Percentiles rank a stretch among this genome's conserved stretches.
Conservation (phyloP, 1,284 basidiomycete genomes). For the Ceratobasidium sp. region DNA sequence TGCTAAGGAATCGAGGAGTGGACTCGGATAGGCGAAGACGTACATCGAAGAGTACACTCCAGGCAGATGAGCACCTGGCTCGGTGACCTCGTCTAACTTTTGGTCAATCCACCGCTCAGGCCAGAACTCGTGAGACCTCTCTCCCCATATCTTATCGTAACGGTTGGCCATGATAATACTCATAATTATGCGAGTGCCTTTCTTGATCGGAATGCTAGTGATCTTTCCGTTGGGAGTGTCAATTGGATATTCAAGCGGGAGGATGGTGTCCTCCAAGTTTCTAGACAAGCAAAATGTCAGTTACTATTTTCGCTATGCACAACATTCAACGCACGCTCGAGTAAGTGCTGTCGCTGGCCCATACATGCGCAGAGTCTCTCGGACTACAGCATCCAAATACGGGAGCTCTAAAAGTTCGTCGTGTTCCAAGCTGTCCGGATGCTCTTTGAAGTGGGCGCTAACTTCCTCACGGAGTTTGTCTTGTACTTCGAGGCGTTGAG, state of each 20-base stretch:
- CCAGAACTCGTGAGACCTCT: constrained; percentile 42
- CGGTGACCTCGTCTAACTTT: constrained; percentile 29
- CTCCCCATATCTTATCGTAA: constrained; percentile 45
- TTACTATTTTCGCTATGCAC: no score
- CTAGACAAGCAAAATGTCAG: neutral
- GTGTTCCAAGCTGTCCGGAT: constrained; percentile 48
- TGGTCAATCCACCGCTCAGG: constrained; percentile 25
- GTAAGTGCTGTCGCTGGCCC: constrained; percentile 76
- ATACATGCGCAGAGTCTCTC: constrained; percentile 75
- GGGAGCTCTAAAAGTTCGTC: constrained; percentile 60
- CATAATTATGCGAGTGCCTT: constrained; percentile 25
- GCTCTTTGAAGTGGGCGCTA: constrained; percentile 52
- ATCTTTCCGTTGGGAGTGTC: constrained; percentile 16
- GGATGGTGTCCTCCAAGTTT: neutral
- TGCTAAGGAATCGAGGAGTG: no score
- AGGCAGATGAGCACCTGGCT: constrained; percentile 26
- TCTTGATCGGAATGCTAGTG: constrained; percentile 32
- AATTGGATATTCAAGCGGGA: constrained; percentile 21
- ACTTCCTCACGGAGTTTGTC: constrained; percentile 70
- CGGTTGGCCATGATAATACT: constrained; percentile 35
- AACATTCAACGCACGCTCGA: constrained; percentile 59
- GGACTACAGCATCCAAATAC: constrained; percentile 74
- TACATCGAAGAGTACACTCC: constrained; percentile 35
- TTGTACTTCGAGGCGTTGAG: constrained; percentile 68
- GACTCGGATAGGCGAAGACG: neutral